Evolutionary conservation across 108 stramenopile species (phyloP), one percentile per base, ranked within the genome.

Genomic region (Parietichytrium sp.): DNA sequence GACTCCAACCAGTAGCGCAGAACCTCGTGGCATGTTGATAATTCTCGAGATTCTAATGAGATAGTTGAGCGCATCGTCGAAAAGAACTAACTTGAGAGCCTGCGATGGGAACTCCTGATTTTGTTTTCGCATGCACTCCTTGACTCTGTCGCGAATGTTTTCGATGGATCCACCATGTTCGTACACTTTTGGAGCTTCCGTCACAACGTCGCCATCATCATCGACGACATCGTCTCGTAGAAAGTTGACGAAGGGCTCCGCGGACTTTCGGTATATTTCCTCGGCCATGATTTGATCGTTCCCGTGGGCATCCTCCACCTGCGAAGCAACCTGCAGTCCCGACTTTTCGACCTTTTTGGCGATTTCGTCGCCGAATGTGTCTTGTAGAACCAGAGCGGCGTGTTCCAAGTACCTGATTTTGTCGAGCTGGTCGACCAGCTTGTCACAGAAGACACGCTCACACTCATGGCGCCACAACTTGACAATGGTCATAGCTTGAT

Each of bases 51-150:
- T 90, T 51, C 94, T 83, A 29, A 94, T 89, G 77, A 95, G 82
- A 80, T 95, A 93, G 77, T 92, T 91, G 30, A 95, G 84, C 6
- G 95, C 95, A 80, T 95, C 95, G 55, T 94, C 93, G 87, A 95
- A 95, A 16, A 95, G 86, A 8, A 95, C 95, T n/a, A 95, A 88
- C 31, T 95, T 91, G 88, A 95, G 92, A 80, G 86, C 83, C 83
- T 90, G 91, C 4, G 93, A 84, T 7, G 94, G 94, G 83, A 91
- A 87, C 54, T 94, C 92, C 50, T 88, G 87, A 78, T 95, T 95
- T 80, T 91, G 93, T 85, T 90, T 92, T 29, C 89, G 85, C 55
- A 94, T 82, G 85, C 94, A 95, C 81, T 83, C 79, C 54, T 85
- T 52, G 42, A 91, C 93, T 8, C 93, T 88, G 18, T 92, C 89